Conservation (phyloP, 129 eudicot species). For the Tanacetum coccineum region DNA sequence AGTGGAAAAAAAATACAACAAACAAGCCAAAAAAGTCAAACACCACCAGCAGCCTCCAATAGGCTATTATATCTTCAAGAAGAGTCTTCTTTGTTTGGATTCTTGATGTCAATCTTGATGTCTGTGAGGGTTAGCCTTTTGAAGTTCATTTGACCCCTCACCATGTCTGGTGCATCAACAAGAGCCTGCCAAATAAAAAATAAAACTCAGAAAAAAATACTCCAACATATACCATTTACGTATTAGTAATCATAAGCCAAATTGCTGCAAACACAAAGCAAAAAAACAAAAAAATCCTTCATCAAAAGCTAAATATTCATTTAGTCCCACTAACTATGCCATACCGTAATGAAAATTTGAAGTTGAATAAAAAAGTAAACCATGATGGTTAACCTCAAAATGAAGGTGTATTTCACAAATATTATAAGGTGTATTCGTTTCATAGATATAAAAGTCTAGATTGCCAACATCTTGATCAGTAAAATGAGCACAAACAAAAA, state of each 20-base stretch:
- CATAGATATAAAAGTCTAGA: too few relatives aligned
- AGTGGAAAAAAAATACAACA: neutral
- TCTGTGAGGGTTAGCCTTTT: conserved; percentile 70
- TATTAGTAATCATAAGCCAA: neutral
- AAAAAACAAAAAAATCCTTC: neutral
- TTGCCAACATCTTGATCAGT: too few relatives aligned
- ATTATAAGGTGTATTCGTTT: too few relatives aligned
- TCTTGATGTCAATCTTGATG: conserved; percentile 60
- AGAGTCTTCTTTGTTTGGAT: conserved; percentile 71
- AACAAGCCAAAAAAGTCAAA: conserved; percentile 9
- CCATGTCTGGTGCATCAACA: conserved; percentile 77
- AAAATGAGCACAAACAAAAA: too few relatives aligned
- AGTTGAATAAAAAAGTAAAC: too few relatives aligned
- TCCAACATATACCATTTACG: too few relatives aligned
- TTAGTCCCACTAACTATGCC: too few relatives aligned
- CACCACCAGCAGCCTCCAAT: conserved; percentile 71
- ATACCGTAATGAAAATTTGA: too few relatives aligned
- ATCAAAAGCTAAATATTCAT: too few relatives aligned
- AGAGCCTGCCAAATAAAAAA: conserved; percentile 44
- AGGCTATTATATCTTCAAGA: conserved; percentile 54
- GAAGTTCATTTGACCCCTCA: conserved; percentile 62
- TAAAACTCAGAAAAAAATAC: neutral
- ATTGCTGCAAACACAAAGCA: neutral
- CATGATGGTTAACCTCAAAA: too few relatives aligned
- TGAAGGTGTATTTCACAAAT: too few relatives aligned